phyloP scores from a whole-genome alignment of 371 early-diverging fungal genomes.

The Mortierella polycephala region DNA sequence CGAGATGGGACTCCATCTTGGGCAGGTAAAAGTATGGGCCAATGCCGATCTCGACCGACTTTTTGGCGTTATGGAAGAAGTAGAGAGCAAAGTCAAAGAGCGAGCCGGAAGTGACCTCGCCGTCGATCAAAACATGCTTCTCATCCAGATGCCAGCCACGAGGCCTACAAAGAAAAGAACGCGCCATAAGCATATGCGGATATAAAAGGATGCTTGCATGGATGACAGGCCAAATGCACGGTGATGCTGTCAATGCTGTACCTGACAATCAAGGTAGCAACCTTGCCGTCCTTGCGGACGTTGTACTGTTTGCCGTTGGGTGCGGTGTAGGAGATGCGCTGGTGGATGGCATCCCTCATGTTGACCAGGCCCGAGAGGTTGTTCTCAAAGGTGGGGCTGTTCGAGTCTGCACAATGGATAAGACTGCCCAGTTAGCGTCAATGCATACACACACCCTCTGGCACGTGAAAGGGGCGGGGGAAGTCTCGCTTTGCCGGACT shows the following conservation, averaged over 20 bases:
- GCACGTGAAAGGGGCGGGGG: too few species aligned
- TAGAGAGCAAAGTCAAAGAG: constrained; percentile 96
- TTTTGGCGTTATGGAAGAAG: constrained; percentile 95
- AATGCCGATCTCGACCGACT: constrained; percentile 79
- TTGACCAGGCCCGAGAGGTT: constrained; percentile 90
- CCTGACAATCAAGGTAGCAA: constrained; percentile 92
- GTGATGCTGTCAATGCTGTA: constrained; percentile 35
- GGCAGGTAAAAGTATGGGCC: constrained; percentile 99
- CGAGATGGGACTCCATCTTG: constrained; percentile 96
- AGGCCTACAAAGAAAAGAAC: constrained; percentile 66
- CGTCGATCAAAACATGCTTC: constrained; percentile 92
- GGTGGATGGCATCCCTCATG: constrained; percentile 90
- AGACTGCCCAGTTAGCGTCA: background rate
- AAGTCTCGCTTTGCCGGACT: too few species aligned
- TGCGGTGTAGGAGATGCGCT: constrained; percentile 85
- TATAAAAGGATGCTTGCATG: background rate
- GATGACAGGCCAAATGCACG: background rate
- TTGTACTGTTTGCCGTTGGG: constrained; percentile 93
- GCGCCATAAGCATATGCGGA: background rate
- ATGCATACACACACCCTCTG: background rate
- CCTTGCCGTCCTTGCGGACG: constrained; percentile 82
- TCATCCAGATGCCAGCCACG: constrained; percentile 98
- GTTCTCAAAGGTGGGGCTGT: constrained; percentile 94
- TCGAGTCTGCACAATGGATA: constrained; percentile 74
- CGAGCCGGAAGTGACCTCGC: constrained; percentile 89